Conservation (phyloP, 2,329 filamentous ascomycete species). For the Calonectria crousiana region DNA sequence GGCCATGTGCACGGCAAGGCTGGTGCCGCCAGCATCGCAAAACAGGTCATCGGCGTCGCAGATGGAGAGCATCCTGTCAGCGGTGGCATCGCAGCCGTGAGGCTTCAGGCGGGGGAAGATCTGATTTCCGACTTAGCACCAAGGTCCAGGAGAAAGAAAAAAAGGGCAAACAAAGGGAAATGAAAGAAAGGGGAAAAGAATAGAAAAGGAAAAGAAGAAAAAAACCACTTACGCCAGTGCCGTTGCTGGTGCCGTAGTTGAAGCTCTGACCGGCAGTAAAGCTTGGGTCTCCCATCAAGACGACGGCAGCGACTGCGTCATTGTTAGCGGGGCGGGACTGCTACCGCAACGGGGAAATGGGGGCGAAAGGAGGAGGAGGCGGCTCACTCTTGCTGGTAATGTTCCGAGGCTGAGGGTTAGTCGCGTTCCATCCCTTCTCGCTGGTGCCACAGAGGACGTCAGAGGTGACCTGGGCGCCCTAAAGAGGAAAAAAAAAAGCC, state of each 20-base stretch:
- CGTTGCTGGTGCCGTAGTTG: constrained; percentile 33
- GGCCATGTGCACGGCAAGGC: constrained; percentile 35
- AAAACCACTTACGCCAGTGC: constrained; percentile 30
- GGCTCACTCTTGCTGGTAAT: constrained; percentile 30
- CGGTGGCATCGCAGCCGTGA: constrained; percentile 26
- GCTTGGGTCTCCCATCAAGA: constrained; percentile 42
- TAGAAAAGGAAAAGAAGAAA: not conserved
- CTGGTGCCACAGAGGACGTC: constrained; percentile 41
- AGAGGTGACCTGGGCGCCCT: constrained; percentile 40
- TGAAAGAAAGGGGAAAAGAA: no score
- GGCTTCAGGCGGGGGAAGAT: constrained; percentile 35
- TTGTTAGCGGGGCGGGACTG: not conserved
- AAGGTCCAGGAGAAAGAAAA: no score
- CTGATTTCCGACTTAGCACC: not conserved
- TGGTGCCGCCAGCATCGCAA: constrained; percentile 33
- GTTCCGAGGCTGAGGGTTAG: constrained; percentile 18
- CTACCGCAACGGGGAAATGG: accelerated
- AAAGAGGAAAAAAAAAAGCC: not conserved
- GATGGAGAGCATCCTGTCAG: constrained; percentile 30
- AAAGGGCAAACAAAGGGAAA: no score
- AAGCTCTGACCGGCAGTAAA: constrained; percentile 33
- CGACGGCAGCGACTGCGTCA: constrained; percentile 31
- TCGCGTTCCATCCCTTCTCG: constrained; percentile 33
- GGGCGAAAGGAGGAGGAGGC: no score
- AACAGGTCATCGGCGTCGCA: constrained; percentile 38